Conservation (phyloP, 1,139 yeast genomes). For the Yamadazyma triangularis region DNA sequence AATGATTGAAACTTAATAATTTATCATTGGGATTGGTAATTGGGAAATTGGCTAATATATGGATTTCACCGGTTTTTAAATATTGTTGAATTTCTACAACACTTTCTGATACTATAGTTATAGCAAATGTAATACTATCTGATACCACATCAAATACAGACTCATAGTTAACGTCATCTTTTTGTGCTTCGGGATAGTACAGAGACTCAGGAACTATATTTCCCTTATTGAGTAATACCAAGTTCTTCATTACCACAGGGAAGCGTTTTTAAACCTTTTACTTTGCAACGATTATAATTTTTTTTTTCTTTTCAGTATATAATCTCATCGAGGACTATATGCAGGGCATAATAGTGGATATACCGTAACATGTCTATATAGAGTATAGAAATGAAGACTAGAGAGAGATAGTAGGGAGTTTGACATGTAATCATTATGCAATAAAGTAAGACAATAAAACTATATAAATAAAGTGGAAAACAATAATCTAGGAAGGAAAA, state of each 20-base stretch:
- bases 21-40: constrained; percentile 16
- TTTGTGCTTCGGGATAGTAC: constrained; percentile 60
- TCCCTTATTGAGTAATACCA: constrained; percentile 57
- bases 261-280: constrained; percentile 1
- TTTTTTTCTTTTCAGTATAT: background rate
- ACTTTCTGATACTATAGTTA: constrained; percentile 58
- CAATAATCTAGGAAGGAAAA: too few species aligned
- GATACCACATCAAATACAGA: constrained; percentile 73
- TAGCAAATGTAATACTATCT: constrained; percentile 66
- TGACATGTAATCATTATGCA: too few species aligned
- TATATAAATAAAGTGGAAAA: too few species aligned
- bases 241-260: constrained; percentile 46
- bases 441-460: too few species aligned
- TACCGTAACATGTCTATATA: too few species aligned
- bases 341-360: too few species aligned
- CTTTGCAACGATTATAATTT: background rate
- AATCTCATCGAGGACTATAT: constrained; percentile 4
- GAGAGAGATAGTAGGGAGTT: too few species aligned
- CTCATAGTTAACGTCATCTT: constrained; percentile 62
- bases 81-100: constrained; percentile 49
- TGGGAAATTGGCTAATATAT: constrained; percentile 55
- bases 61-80: constrained; percentile 52
- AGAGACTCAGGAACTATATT: constrained; percentile 41
- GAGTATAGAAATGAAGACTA: too few species aligned
- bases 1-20: constrained; percentile 53